A percentile compares a stretch with the other conserved stretches of the same genome.
Evolutionary conservation across 768 basidiomycete species (phyloP).

Genomic region (Trametes meyenii): DNA sequence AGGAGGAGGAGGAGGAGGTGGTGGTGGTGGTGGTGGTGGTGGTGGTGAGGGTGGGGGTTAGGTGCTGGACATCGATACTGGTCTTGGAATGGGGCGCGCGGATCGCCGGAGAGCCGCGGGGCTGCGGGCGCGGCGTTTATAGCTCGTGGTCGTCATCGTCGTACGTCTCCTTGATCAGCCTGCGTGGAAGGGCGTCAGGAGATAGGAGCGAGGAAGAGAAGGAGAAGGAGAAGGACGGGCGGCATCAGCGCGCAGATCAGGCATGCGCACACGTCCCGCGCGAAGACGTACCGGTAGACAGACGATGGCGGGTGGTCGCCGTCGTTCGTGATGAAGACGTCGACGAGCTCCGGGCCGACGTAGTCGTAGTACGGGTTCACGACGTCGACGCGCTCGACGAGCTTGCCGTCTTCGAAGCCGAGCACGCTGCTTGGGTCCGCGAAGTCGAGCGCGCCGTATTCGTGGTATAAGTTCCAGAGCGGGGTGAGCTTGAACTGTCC

Average conservation of each 20-base stretch:
- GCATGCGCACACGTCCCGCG: background rate
- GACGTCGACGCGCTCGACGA: conserved; percentile 89
- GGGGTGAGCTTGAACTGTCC: conserved; percentile 98
- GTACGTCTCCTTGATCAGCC: conserved; percentile 90
- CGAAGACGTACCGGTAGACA: conserved; percentile 70
- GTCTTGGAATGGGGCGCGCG: background rate
- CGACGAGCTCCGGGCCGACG: conserved; percentile 88
- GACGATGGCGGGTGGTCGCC: conserved; percentile 97
- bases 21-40: background rate
- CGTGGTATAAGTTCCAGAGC: conserved; percentile 84
- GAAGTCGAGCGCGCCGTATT: conserved; percentile 83
- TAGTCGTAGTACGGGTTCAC: conserved; percentile 98
- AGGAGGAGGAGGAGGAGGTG: no score
- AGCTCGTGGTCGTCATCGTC: conserved; percentile 93
- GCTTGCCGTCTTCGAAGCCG: conserved; percentile 75
- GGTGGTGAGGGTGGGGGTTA: background rate
- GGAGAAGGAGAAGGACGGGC: no score
- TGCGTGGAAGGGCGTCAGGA: conserved; percentile 32
- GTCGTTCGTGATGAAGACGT: conserved; percentile 95
- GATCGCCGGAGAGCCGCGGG: conserved; percentile 11
- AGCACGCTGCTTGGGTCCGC: conserved; percentile 67
- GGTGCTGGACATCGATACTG: background rate
- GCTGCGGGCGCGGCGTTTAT: conserved; percentile 34
- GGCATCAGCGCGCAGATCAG: conserved; percentile 7
- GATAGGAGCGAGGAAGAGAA: no score